Evolutionary conservation across 73 alveolate species (phyloP), one percentile per base, ranked within the genome.

Genomic region (Diophrys sp.): DNA sequence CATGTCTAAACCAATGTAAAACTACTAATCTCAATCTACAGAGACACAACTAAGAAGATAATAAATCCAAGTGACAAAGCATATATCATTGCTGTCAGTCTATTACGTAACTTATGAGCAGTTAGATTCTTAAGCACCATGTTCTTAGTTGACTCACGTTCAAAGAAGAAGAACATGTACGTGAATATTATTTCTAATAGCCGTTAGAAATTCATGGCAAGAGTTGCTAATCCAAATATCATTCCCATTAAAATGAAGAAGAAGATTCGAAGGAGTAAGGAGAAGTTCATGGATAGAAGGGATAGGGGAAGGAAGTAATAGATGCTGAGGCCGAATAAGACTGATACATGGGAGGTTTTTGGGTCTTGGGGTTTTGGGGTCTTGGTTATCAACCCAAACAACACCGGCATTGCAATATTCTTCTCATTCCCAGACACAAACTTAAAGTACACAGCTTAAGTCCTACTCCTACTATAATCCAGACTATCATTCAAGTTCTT

Each of bases 231-330:
- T 23, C 99, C 99, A 31, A 96, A 70, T n/a, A 97, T 72, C 94
- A 97, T 87, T 24, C 99, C 99, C 31, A 95, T 75, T 44, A 97
- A 88, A 44, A 97, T 96, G 74, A 94, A 89, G 84, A 97, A 89
- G 96, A 97, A 97, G 29, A 97, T 96, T 27, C 85, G 75, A 14
- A 96, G 92, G 28, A 97, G 75, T 89, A 96, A 70, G 33, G 94
- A 93, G 81, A 96, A 89, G 86, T 97, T 93, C 68, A 93, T 44
- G 27, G 98, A 92, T 1, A 97, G 83, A 77, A 97, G 78, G 14
- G 99, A 89, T 54, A 97, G 77, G 14, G 99, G 99, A 55, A 97
- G 85, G 82, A 96, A 95, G 85, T 96, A 97, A 80, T 94, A 97
- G 69, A 97, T 92, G 14, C 97, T 78, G 29, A 97, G 84, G 0